Conservation (phyloP, 2,329 filamentous ascomycete genomes). For the Apiospora rasikravindrae region DNA sequence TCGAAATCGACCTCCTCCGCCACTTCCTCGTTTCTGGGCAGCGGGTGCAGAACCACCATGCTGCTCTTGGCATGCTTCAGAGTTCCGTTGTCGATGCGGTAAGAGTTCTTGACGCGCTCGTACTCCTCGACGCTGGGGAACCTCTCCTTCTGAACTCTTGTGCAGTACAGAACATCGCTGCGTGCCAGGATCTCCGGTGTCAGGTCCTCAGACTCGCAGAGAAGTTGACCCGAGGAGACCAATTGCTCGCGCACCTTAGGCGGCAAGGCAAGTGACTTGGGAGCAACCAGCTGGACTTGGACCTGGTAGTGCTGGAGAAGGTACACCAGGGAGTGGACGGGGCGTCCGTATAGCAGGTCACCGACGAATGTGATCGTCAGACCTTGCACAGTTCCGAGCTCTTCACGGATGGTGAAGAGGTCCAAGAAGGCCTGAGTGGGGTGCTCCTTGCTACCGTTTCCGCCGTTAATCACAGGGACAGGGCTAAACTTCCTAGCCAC, state of each 20-base stretch:
- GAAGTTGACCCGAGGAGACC: conserved; percentile 74
- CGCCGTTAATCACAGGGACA: conserved; percentile 95
- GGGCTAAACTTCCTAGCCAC: conserved; percentile 85
- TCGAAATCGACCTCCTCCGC: conserved; percentile 97
- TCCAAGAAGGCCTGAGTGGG: conserved; percentile 97
- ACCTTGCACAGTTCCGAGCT: conserved; percentile 92
- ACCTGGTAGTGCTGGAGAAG: conserved; percentile 96
- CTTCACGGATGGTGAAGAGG: conserved; percentile 97
- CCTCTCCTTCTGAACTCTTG: conserved; percentile 93
- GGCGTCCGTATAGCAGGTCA: conserved; percentile 90
- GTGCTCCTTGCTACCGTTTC: conserved; percentile 94
- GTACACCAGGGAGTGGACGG: conserved; percentile 94
- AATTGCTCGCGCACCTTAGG: conserved; percentile 75
- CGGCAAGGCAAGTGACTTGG: conserved; percentile 78
- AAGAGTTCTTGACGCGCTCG: conserved; percentile 84
- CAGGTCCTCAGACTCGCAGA: conserved; percentile 75
- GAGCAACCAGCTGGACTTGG: conserved; percentile 88
- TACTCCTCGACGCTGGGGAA: conserved; percentile 84
- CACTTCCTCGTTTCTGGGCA: conserved; percentile 93
- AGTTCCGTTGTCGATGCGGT: conserved; percentile 88
- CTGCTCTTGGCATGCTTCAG: conserved; percentile 89
- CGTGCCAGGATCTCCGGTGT: conserved; percentile 85
- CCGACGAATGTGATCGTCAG: conserved; percentile 96
- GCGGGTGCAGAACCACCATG: conserved; percentile 94
- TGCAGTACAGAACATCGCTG: conserved; percentile 96